Conservation (phyloP, 2,329 filamentous ascomycete species). For the Daldinia eschscholtzii region DNA sequence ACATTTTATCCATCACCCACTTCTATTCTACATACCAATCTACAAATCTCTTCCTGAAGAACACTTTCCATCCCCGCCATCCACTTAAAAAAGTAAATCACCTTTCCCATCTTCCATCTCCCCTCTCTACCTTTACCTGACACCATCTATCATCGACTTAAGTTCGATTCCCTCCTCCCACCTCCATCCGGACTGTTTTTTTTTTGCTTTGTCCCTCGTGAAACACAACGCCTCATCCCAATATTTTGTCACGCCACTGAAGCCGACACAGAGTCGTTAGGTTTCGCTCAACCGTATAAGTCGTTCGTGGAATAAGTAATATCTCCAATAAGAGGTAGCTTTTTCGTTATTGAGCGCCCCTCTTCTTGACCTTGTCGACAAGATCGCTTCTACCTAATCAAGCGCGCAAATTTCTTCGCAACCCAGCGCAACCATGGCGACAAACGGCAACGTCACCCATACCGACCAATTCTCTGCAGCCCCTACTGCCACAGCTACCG, state of each 20-base stretch:
- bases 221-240: conserved; percentile 28
- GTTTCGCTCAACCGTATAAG: conserved; percentile 27
- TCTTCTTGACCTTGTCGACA: conserved; percentile 19
- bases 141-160: conserved; percentile 10
- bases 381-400: conserved; percentile 31
- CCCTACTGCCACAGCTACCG: conserved; percentile 52
- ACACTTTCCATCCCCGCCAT: conserved; percentile 23
- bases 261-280: conserved; percentile 33
- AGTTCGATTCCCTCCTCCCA: conserved; percentile 34
- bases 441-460: conserved; percentile 67
- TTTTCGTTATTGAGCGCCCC: conserved; percentile 15
- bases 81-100: conserved; percentile 18
- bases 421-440: conserved; percentile 62
- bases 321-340: conserved; percentile 22
- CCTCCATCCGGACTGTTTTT: conserved; percentile 22
- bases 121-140: conserved; percentile 11
- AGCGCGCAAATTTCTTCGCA: conserved; percentile 32
- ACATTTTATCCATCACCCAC: conserved; percentile 39
- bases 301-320: conserved; percentile 21
- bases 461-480: conserved; percentile 57
- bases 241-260: conserved; percentile 28
- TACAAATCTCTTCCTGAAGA: conserved; percentile 17
- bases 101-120: conserved; percentile 6
- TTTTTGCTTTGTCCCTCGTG: conserved; percentile 35
- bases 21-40: conserved; percentile 4